Percentiles rank a stretch among this genome's conserved stretches.
Conservation (phyloP, 176 grass and related monocot genomes). For the Lolium multiflorum region DNA sequence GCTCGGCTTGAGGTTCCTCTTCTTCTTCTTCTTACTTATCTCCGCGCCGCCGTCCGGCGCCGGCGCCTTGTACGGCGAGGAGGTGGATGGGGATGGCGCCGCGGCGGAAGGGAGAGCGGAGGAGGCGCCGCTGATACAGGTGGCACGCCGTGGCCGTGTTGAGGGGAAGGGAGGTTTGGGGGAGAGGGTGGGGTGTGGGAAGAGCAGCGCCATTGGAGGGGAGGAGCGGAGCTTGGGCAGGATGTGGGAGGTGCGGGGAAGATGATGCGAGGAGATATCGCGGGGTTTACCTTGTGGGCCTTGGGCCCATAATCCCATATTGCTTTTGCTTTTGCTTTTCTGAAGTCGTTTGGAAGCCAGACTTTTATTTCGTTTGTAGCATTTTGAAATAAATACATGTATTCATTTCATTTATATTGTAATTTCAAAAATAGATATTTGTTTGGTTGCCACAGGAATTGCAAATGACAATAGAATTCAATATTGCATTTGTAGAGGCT, state of each 20-base stretch:
- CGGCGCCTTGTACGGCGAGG: constrained; percentile 23
- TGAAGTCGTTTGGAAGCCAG: too few relatives aligned
- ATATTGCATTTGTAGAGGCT: too few relatives aligned
- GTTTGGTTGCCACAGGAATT: too few relatives aligned
- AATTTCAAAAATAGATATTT: too few relatives aligned
- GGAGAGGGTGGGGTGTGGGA: constrained; percentile 18
- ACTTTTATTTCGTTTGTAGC: too few relatives aligned
- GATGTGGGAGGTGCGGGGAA: neutral
- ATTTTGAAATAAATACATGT: too few relatives aligned
- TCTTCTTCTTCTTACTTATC: constrained; percentile 52
- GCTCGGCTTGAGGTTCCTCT: constrained; percentile 60
- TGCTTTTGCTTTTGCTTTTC: too few relatives aligned
- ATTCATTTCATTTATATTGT: too few relatives aligned
- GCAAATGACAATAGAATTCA: too few relatives aligned
- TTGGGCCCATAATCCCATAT: too few relatives aligned
- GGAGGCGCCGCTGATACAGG: neutral
- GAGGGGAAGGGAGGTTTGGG: constrained; percentile 32
- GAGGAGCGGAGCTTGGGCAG: neutral
- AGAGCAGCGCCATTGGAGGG: constrained; percentile 49
- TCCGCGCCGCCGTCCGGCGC: neutral
- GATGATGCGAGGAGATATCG: constrained; percentile 29
- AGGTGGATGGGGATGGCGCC: constrained; percentile 24
- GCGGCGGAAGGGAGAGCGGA: neutral
- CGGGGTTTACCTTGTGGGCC: neutral
- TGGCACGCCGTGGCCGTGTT: neutral